Evolutionary conservation across 2,329 filamentous ascomycete genomes (phyloP).

Genomic region (Neoascochyta sp.): DNA sequence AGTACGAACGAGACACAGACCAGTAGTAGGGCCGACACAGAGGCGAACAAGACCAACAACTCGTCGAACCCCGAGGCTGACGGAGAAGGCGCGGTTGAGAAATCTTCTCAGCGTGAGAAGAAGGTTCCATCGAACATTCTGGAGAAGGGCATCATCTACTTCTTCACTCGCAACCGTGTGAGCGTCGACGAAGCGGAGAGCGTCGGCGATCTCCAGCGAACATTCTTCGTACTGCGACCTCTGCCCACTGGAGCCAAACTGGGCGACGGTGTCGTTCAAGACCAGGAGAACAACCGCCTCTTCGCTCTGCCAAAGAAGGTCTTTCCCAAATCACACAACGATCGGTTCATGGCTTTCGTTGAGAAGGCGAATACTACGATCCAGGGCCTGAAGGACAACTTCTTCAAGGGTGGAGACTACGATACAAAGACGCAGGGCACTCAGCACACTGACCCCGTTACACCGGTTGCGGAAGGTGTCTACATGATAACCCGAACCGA

Average conservation of each 20-base stretch:
- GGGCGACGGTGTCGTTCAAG: slow-evolving; percentile 54
- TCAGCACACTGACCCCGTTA: slow-evolving; percentile 65
- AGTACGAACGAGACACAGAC: background rate
- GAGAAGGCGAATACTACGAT: slow-evolving; percentile 68
- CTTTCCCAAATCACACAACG: slow-evolving; percentile 63
- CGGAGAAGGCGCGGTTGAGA: slow-evolving; percentile 41
- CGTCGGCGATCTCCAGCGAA: slow-evolving; percentile 70
- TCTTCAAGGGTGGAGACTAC: slow-evolving; percentile 65
- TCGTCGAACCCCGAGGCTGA: slow-evolving; percentile 14
- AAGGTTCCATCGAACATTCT: slow-evolving; percentile 61
- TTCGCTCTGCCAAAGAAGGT: slow-evolving; percentile 81
- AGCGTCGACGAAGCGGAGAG: slow-evolving; percentile 65
- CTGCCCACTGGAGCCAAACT: slow-evolving; percentile 67
- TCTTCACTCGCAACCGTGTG: slow-evolving; percentile 79
- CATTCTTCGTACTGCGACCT: slow-evolving; percentile 74
- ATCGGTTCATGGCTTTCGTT: slow-evolving; percentile 78
- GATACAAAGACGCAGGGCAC: slow-evolving; percentile 71
- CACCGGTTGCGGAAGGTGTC: slow-evolving; percentile 77
- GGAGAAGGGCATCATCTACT: slow-evolving; percentile 88
- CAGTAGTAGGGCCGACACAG: slow-evolving; percentile 10
- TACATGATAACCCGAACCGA: slow-evolving; percentile 72
- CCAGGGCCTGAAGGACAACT: slow-evolving; percentile 66
- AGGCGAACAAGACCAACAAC: slow-evolving; percentile 20
- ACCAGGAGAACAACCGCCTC: slow-evolving; percentile 63
- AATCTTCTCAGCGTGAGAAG: slow-evolving; percentile 50